Evolutionary conservation across 768 basidiomycete genomes (phyloP).

Genomic region (Strobilomyces dryophilus): DNA sequence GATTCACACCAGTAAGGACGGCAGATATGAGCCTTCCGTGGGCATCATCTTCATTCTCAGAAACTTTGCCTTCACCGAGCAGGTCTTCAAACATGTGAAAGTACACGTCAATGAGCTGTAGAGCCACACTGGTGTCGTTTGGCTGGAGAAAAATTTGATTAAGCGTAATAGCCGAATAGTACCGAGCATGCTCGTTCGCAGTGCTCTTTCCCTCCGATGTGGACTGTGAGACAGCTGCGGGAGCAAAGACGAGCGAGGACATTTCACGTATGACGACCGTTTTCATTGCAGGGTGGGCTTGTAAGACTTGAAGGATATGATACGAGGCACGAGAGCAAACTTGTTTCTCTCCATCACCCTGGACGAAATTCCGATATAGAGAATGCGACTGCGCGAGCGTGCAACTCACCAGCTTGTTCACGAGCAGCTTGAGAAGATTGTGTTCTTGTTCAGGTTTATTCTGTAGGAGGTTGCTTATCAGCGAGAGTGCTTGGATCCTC

Average conservation of each 20-base stretch:
- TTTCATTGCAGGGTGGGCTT: constrained; percentile 93
- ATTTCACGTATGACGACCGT: constrained; percentile 83
- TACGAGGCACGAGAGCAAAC: constrained; percentile 89
- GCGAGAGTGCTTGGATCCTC: constrained; percentile 74
- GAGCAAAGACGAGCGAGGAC: constrained; percentile 56
- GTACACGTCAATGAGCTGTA: constrained; percentile 81
- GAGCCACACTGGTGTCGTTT: constrained; percentile 69
- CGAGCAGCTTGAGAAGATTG: constrained; percentile 86
- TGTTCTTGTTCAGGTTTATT: constrained; percentile 97
- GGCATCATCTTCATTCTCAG: constrained; percentile 49
- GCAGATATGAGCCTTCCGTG: constrained; percentile 85
- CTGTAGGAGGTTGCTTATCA: constrained; percentile 75
- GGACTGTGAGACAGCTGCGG: constrained; percentile 19
- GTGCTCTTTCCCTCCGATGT: constrained; percentile 29
- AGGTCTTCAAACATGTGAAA: constrained; percentile 93
- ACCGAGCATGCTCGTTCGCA: constrained; percentile 69
- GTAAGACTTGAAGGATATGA: constrained; percentile 83
- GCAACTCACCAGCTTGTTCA: constrained; percentile 84
- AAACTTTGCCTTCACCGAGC: constrained; percentile 54
- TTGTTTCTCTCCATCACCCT: constrained; percentile 88
- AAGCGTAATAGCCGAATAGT: constrained; percentile 91
- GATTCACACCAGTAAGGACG: constrained; percentile 90
- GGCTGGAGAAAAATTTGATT: constrained; percentile 82
- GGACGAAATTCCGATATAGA: not conserved
- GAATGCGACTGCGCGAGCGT: not conserved